A percentile compares a stretch with the other conserved stretches of the same genome.
Conservation (phyloP, 2,329 filamentous ascomycete genomes). For the Aureobasidium sp. region DNA sequence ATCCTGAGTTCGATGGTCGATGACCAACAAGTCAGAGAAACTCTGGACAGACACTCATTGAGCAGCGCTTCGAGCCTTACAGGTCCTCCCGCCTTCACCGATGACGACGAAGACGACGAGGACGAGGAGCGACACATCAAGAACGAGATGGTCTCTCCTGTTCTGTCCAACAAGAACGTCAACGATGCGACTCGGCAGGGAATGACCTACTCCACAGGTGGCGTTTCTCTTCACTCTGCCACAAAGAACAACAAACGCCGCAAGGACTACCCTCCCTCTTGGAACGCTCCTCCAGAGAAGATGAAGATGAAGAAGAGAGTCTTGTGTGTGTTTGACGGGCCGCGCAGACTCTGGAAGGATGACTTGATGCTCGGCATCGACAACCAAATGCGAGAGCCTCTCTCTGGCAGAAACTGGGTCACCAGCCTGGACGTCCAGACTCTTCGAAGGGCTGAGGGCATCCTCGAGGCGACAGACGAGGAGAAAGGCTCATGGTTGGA, state of each 20-base stretch:
- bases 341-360: conserved; percentile 85
- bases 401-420: conserved; percentile 66
- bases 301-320: conserved; percentile 99
- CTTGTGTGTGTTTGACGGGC: conserved; percentile 84
- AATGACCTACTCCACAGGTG: conserved; percentile 71
- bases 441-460: conserved; percentile 76
- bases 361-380: conserved; percentile 98
- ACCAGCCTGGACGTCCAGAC: conserved; percentile 93
- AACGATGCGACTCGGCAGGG: conserved; percentile 48
- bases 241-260: conserved; percentile 71
- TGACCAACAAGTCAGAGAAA: conserved; percentile 51
- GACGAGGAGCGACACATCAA: conserved; percentile 47
- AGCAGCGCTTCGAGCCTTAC: conserved; percentile 41
- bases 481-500: conserved; percentile 82
- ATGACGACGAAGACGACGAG: conserved; percentile 56
- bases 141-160: background rate
- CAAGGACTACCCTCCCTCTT: conserved; percentile 86
- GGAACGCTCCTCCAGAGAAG: conserved; percentile 85
- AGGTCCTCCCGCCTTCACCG: conserved; percentile 39
- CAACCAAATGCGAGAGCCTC: conserved; percentile 81
- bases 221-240: conserved; percentile 48
- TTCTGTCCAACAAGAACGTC: background rate
- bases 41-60: conserved; percentile 52
- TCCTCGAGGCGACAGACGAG: conserved; percentile 70
- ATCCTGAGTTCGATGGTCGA: conserved; percentile 53